phyloP scores from a whole-genome alignment of 2,329 filamentous ascomycete genomes.

The Calonectria pauciramosa region DNA sequence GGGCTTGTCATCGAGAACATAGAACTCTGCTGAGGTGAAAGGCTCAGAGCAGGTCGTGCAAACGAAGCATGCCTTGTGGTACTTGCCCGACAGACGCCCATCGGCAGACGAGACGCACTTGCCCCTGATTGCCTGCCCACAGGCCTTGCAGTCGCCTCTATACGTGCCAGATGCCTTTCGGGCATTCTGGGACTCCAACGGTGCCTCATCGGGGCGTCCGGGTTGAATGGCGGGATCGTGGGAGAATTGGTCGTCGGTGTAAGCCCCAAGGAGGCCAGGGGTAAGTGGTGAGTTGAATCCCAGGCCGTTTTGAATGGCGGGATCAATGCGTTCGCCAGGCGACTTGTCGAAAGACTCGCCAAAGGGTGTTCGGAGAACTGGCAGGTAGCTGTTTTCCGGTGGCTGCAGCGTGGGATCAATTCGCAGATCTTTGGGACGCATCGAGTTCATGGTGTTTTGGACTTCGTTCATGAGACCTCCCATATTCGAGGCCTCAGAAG shows the following conservation, averaged over 20 bases:
- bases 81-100: conserved; percentile 90
- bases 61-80: conserved; percentile 95
- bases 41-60: conserved; percentile 86
- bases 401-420: conserved; percentile 51
- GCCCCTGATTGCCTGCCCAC: conserved; percentile 81
- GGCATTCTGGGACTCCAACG: conserved; percentile 37
- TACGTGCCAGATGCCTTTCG: conserved; percentile 59
- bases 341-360: conserved; percentile 46
- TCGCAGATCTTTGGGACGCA: conserved; percentile 47
- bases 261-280: conserved; percentile 33
- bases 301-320: conserved; percentile 40
- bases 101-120: conserved; percentile 96
- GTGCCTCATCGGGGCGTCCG: conserved; percentile 19
- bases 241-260: conserved; percentile 33
- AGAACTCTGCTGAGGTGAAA: conserved; percentile 91
- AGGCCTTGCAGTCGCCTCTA: conserved; percentile 87
- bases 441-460: conserved; percentile 62
- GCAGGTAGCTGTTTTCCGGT: conserved; percentile 38
- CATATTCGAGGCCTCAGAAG: conserved; percentile 61
- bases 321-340: conserved; percentile 38
- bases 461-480: conserved; percentile 70
- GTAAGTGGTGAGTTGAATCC: conserved; percentile 28
- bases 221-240: conserved; percentile 30
- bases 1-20: conserved; percentile 87
- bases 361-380: conserved; percentile 28